Evolutionary conservation across 257 asterid genomes (phyloP).

Genomic region (Salvia hispanica): DNA sequence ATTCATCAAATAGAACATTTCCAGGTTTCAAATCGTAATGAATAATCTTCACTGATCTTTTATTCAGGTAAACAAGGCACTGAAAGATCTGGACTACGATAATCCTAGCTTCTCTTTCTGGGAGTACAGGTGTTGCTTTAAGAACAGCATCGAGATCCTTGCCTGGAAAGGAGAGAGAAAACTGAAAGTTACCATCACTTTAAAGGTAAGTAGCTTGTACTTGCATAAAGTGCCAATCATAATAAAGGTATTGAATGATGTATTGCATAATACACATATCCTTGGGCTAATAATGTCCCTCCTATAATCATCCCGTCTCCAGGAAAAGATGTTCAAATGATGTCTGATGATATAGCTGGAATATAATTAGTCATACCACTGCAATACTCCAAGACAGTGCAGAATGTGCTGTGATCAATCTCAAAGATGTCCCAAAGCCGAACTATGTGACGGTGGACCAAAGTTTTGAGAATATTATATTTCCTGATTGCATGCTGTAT

Average conservation of each 20-base stretch:
- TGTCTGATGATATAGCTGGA: constrained; percentile 2
- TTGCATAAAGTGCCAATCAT: constrained; percentile 1
- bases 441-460: constrained; percentile 92
- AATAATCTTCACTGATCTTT: constrained; percentile 85
- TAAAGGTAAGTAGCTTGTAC: background rate
- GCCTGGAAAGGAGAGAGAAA: constrained; percentile 49
- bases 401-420: constrained; percentile 95
- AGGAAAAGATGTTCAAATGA: background rate
- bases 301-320: background rate
- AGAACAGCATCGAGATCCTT: constrained; percentile 98
- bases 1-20: constrained; percentile 91
- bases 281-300: background rate
- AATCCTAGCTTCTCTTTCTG: constrained; percentile 92
- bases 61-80: constrained; percentile 92
- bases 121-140: constrained; percentile 79
- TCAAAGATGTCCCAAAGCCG: constrained; percentile 98
- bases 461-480: constrained; percentile 91
- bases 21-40: constrained; percentile 99
- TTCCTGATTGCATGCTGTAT: constrained; percentile 98
- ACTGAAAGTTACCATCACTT: constrained; percentile 9
- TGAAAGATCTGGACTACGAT: constrained; percentile 88
- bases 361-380: constrained; percentile 59
- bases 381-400: constrained; percentile 96
- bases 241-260: too few relatives aligned
- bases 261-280: too few relatives aligned